Evolutionary conservation across 495 filamentous ascomycete species (phyloP), one percentile per base, ranked within the genome.

Genomic region (Hypoxylon rickii): DNA sequence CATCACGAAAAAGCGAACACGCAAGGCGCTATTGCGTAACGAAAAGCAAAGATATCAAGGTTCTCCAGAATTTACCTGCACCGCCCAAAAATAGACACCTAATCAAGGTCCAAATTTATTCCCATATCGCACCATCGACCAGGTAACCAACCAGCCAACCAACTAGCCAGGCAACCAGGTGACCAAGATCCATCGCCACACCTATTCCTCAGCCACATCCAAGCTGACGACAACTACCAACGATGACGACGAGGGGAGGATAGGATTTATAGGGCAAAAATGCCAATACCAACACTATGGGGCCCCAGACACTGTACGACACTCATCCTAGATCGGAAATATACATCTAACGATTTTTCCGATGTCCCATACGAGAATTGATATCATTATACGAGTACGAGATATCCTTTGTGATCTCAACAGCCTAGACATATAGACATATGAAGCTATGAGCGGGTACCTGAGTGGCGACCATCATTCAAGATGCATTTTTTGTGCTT

Each of bases 61-160:
- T 47, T 55, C 51, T 51, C 58, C 41, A 51, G 36, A 44, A 44
- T 44, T 16, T 40, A 45, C 22, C 39, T 50, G 20, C 39, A 42
- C n/a, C 10, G 10, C 22, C 47, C 52, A 56, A 54, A 62, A 62
- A 52, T 62, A 62, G 58, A 46, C 45, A 16, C 29, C 42, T 22
- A 13, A 62, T 51, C 40, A n/a, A 49, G 24, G 47, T 37, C 41
- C 26, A 44, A 39, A 16, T 49, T 42, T 29, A 29, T 10, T n/a
- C n/a, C n/a, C n/a, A n/a, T n/a, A n/a, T n/a, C n/a, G n/a, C n/a
- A n/a, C n/a, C n/a, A n/a, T n/a, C n/a, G n/a, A n/a, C n/a, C n/a
- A n/a, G n/a, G n/a, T n/a, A n/a, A n/a, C n/a, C n/a, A n/a, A n/a
- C n/a, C n/a, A n/a, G n/a, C n/a, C n/a, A n/a, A n/a, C n/a, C n/a